These are phyloP conservation scores for Dendryphion nanum DNA, from an alignment of 2,329 filamentous ascomycete genomes.

Conservation along the genomic window DNA sequence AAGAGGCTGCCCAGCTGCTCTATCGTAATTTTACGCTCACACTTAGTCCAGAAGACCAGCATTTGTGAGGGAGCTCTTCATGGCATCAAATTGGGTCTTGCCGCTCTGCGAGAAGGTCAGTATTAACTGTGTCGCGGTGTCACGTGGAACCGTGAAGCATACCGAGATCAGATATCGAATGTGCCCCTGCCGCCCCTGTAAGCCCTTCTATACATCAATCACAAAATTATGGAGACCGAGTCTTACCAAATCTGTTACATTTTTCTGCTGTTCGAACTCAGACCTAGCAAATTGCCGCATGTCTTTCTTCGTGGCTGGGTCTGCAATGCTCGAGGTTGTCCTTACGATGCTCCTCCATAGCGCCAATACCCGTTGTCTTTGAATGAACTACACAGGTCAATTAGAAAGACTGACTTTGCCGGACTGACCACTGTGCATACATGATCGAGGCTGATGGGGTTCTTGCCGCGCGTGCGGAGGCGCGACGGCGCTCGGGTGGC, in stretches of 20 bases:
- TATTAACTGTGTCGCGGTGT: no score
- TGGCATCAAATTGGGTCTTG: constrained; percentile 51
- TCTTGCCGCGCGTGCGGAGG: constrained; percentile 31
- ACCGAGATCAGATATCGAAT: constrained; percentile 51
- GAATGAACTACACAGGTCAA: constrained; percentile 45
- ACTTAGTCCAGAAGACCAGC: constrained; percentile 27
- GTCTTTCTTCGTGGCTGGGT: constrained; percentile 35
- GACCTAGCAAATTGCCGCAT: constrained; percentile 49
- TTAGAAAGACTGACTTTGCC: not conserved
- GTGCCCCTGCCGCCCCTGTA: constrained; percentile 33
- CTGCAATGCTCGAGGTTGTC: constrained; percentile 33
- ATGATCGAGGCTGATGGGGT: constrained; percentile 32
- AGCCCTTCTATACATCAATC: constrained; percentile 7
- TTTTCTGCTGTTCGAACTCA: constrained; percentile 49
- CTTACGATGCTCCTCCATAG: constrained; percentile 50
- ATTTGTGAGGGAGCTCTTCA: constrained; percentile 41
- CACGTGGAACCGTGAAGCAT: constrained; percentile 13
- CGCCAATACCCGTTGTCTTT: constrained; percentile 46
- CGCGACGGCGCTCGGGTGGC: constrained; percentile 26
- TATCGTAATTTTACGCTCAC: no score
- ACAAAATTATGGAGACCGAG: not conserved
- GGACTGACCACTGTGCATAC: constrained; percentile 10
- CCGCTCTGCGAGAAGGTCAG: constrained; percentile 34
- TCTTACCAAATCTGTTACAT: constrained; percentile 48
- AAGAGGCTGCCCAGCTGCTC: no score